Conservation (phyloP, 306 rosid species). For the Abrus precatorius region DNA sequence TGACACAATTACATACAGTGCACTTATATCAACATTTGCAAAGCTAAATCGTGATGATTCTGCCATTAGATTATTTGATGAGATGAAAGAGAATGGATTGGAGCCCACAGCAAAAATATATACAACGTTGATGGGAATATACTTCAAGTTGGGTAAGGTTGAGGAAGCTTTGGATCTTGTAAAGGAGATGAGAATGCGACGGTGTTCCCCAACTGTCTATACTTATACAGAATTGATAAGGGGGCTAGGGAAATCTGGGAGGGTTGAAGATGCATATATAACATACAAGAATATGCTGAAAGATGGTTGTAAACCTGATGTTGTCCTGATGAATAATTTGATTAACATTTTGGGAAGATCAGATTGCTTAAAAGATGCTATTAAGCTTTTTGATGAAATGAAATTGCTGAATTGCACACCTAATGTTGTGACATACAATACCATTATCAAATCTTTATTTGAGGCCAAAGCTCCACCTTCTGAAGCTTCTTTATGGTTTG, state of each 20-base stretch:
- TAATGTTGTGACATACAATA: conserved; percentile 85
- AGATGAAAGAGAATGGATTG: conserved; percentile 90
- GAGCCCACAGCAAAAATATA: conserved; percentile 84
- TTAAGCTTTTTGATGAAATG: conserved; percentile 74
- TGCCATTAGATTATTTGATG: conserved; percentile 78
- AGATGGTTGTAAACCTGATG: conserved; percentile 84
- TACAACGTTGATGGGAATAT: conserved; percentile 71
- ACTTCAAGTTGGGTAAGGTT: conserved; percentile 73
- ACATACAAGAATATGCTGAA: conserved; percentile 67
- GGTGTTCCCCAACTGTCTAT: conserved; percentile 78
- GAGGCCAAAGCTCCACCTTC: conserved; percentile 73
- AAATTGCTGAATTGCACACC: conserved; percentile 66
- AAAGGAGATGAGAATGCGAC: conserved; percentile 74
- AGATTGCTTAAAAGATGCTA: conserved; percentile 67
- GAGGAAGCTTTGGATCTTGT: conserved; percentile 73
- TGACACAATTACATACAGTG: conserved; percentile 84
- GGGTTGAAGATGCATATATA: conserved; percentile 75
- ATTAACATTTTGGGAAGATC: conserved; percentile 85
- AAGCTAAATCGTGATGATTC: conserved; percentile 76
- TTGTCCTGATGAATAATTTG: conserved; percentile 82
- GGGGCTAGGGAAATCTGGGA: conserved; percentile 88
- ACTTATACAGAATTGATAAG: conserved; percentile 87
- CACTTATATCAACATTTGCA: conserved; percentile 74
- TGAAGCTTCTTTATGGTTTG: conserved; percentile 77
- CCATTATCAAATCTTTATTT: conserved; percentile 79